These are phyloP conservation scores for Fusarium sp. DNA, from an alignment of 2,329 filamentous ascomycete species.

Conservation along the genomic window DNA sequence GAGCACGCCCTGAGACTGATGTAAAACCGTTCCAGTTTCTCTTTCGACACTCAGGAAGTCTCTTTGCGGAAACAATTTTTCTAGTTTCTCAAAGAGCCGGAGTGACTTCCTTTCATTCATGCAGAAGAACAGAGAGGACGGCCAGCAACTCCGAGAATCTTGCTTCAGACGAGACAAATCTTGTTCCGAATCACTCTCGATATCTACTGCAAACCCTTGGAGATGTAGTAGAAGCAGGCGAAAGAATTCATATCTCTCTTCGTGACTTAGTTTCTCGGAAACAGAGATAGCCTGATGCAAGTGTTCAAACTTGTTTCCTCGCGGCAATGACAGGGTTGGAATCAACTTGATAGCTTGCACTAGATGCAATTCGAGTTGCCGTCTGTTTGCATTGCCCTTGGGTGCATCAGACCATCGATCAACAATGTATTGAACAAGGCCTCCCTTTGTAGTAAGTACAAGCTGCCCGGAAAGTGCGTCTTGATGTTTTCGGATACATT, in stretches of 20 bases:
- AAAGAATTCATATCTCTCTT: conserved; percentile 39
- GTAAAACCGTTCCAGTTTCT: conserved; percentile 5
- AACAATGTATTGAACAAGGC: conserved; percentile 24
- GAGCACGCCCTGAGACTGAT: conserved; percentile 7
- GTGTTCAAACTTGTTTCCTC: neutral
- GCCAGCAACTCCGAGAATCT: conserved; percentile 16
- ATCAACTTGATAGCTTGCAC: conserved; percentile 17
- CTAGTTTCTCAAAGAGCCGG: conserved; percentile 31
- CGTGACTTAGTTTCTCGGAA: neutral
- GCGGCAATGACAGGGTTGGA: neutral
- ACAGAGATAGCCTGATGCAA: neutral
- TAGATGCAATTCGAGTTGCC: neutral
- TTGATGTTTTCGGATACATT: conserved; percentile 15
- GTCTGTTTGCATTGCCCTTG: neutral
- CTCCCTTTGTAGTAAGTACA: neutral
- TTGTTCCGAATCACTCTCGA: conserved; percentile 33
- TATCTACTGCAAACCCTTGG: conserved; percentile 33
- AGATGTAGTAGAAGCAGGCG: conserved; percentile 38
- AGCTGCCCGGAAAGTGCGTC: neutral
- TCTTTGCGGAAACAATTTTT: conserved; percentile 17
- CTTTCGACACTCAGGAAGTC: conserved; percentile 20
- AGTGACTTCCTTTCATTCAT: conserved; percentile 24
- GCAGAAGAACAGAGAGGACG: conserved; percentile 25
- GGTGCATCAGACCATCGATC: conserved; percentile 26
- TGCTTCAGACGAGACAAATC: conserved; percentile 10